These are phyloP conservation scores for Epichloe glyceriae DNA, from an alignment of 2,329 filamentous ascomycete genomes.

Conservation along the genomic window DNA sequence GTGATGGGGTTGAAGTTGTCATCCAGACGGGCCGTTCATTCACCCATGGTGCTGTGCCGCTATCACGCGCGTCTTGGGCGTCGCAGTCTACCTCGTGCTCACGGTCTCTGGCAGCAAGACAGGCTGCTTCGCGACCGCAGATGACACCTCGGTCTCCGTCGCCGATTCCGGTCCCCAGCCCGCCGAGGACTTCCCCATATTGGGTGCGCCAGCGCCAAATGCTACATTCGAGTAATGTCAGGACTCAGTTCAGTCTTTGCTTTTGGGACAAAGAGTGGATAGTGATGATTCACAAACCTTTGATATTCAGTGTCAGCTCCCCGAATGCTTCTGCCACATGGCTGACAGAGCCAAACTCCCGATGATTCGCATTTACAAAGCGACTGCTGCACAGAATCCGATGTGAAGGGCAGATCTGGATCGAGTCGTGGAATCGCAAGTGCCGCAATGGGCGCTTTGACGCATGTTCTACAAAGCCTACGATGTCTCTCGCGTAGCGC, in stretches of 20 bases:
- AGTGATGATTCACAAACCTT: conserved; percentile 26
- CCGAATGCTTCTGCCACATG: conserved; percentile 63
- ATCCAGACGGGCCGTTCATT: conserved; percentile 10
- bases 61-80: conserved; percentile 54
- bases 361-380: conserved; percentile 40
- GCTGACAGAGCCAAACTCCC: conserved; percentile 72
- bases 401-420: conserved; percentile 33
- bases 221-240: conserved; percentile 18
- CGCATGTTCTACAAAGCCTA: conserved; percentile 65
- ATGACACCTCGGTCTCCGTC: conserved; percentile 80
- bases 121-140: conserved; percentile 66
- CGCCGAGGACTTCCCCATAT: conserved; percentile 69
- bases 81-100: conserved; percentile 81
- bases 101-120: conserved; percentile 62
- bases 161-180: conserved; percentile 74
- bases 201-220: conserved; percentile 86
- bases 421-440: conserved; percentile 34
- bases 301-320: conserved; percentile 46
- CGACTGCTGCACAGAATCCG: conserved; percentile 42
- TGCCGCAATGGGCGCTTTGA: conserved; percentile 52
- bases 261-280: background rate
- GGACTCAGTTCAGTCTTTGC: background rate
- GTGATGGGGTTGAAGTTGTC: conserved; percentile 10
- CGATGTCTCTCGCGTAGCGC: conserved; percentile 65
- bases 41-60: conserved; percentile 12